Percentiles rank a stretch among this genome's conserved stretches.
phyloP scores from a whole-genome alignment of 2,329 filamentous ascomycete species.

The Xylaria sp. region DNA sequence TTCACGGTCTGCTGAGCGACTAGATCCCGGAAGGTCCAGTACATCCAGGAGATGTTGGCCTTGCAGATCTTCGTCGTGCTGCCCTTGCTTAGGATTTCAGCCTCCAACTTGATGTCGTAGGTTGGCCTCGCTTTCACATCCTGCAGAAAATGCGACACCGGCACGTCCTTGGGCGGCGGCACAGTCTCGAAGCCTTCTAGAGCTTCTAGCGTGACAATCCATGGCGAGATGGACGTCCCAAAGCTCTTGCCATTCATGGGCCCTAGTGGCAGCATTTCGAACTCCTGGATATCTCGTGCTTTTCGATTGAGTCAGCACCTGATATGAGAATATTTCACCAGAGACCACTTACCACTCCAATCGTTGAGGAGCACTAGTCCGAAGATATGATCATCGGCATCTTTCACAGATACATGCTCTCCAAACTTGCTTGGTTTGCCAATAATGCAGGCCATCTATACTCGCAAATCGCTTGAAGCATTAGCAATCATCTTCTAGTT shows the following conservation, averaged over 20 bases:
- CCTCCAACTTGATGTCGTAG: slow-evolving; percentile 31
- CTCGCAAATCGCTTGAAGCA: background rate
- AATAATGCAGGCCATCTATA: slow-evolving; percentile 38
- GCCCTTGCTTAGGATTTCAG: slow-evolving; percentile 14
- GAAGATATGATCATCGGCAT: slow-evolving; percentile 56
- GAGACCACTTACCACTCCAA: slow-evolving; percentile 42
- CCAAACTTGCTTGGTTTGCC: slow-evolving; percentile 37
- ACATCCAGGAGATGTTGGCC: slow-evolving; percentile 32
- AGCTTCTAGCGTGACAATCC: slow-evolving; percentile 57
- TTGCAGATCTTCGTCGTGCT: slow-evolving; percentile 28
- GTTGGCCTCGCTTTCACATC: slow-evolving; percentile 33
- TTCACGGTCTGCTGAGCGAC: slow-evolving; percentile 35
- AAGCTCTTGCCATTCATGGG: slow-evolving; percentile 59
- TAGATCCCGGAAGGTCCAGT: slow-evolving; percentile 37
- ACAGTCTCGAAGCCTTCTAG: slow-evolving; percentile 53
- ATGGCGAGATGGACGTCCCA: slow-evolving; percentile 54
- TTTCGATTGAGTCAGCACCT: background rate
- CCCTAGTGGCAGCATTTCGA: slow-evolving; percentile 57
- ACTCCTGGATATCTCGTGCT: slow-evolving; percentile 56
- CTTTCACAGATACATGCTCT: slow-evolving; percentile 36
- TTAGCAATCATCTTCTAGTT: background rate
- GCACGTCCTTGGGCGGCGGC: slow-evolving; percentile 22
- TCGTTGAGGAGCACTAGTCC: slow-evolving; percentile 59
- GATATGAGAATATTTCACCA: background rate
- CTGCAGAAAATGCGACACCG: slow-evolving; percentile 31